phyloP scores from a whole-genome alignment of 768 basidiomycete species.

The Russula sp. region DNA sequence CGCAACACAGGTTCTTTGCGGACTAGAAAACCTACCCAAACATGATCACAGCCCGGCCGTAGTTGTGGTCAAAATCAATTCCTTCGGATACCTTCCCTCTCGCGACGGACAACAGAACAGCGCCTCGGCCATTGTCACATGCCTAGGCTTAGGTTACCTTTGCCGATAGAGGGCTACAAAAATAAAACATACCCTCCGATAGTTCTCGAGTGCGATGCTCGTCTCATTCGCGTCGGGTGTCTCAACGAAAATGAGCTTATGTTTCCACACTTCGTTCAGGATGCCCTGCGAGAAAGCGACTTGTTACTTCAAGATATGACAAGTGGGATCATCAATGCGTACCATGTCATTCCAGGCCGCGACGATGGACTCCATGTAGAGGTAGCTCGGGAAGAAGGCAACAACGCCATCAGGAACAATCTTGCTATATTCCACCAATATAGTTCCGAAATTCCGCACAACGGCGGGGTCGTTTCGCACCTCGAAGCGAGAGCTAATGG shows the following conservation, averaged over 20 bases:
- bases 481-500: constrained; percentile 97
- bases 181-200: constrained; percentile 61
- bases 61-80: constrained; percentile 99
- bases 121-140: constrained; percentile 97
- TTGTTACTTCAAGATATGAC: background rate
- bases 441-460: constrained; percentile 97
- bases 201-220: constrained; percentile 95
- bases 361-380: constrained; percentile 99
- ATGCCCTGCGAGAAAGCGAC: constrained; percentile 62
- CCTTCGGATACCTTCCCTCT: constrained; percentile 99
- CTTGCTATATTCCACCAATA: constrained; percentile 96
- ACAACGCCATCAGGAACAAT: constrained; percentile 98
- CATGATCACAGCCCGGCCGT: constrained; percentile 98
- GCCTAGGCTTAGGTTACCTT: constrained; percentile 46
- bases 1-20: background rate
- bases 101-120: constrained; percentile 93
- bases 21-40: constrained; percentile 65
- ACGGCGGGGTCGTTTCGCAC: constrained; percentile 99
- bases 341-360: constrained; percentile 99
- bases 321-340: constrained; percentile 29
- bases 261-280: constrained; percentile 98
- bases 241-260: constrained; percentile 98
- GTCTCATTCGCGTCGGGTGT: constrained; percentile 99
- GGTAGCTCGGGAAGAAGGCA: constrained; percentile 97
- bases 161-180: background rate